phyloP scores from a whole-genome alignment of 2,329 filamentous ascomycete species.

The Aspergillus terreus region DNA sequence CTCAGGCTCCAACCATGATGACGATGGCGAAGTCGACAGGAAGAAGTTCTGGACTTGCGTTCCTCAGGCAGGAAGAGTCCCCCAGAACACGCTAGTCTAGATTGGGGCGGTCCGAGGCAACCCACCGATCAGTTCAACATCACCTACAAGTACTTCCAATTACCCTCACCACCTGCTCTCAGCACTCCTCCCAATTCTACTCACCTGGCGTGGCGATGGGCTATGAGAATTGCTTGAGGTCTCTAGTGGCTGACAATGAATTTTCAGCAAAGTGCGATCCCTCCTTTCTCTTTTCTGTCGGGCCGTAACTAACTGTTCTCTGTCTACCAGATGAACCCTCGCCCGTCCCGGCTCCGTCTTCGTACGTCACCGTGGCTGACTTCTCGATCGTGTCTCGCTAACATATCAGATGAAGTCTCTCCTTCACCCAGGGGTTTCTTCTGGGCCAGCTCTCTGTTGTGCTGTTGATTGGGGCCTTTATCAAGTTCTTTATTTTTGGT shows the following conservation, averaged over 20 bases:
- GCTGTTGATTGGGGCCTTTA: slow-evolving; percentile 86
- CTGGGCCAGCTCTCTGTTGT: slow-evolving; percentile 91
- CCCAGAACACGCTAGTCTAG: neutral
- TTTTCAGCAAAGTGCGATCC: slow-evolving; percentile 28
- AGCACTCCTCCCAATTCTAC: neutral
- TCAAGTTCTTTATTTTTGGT: slow-evolving; percentile 99
- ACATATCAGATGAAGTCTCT: slow-evolving; percentile 54
- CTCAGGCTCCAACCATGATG: neutral
- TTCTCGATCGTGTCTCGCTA: neutral
- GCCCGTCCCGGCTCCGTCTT: slow-evolving; percentile 36
- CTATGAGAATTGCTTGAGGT: slow-evolving; percentile 17
- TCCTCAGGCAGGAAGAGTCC: neutral
- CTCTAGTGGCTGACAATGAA: slow-evolving; percentile 27
- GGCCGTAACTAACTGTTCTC: slow-evolving; percentile 13
- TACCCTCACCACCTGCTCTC: neutral
- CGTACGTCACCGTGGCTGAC: slow-evolving; percentile 28
- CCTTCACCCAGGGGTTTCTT: slow-evolving; percentile 90
- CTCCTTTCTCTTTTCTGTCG: neutral
- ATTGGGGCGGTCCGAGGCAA: neutral
- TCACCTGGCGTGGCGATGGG: slow-evolving; percentile 19
- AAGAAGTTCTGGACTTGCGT: neutral
- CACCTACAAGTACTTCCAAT: neutral
- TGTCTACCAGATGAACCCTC: slow-evolving; percentile 23
- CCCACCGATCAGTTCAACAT: neutral
- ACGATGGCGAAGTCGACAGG: neutral